A percentile compares a stretch with the other conserved stretches of the same genome.
phyloP scores from a whole-genome alignment of 768 basidiomycete genomes.

The Epithele typhae region DNA sequence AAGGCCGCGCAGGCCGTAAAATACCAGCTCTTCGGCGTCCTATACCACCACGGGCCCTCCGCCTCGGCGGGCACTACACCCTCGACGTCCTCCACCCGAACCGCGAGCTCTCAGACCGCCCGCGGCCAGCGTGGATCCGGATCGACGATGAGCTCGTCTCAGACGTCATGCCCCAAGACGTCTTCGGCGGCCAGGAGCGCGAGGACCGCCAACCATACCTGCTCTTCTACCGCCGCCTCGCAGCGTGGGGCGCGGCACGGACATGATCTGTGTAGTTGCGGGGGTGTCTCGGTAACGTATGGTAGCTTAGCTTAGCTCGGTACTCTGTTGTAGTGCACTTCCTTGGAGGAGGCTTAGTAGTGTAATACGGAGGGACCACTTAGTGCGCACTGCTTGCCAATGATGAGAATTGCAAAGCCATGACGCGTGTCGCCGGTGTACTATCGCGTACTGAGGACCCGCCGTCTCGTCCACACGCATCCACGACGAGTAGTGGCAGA shows the following conservation, averaged over 20 bases:
- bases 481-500: no score
- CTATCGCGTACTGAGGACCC: no score
- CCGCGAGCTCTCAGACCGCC: slow-evolving; percentile 40
- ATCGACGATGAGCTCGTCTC: slow-evolving; percentile 91
- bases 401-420: no score
- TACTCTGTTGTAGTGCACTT: no score
- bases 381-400: no score
- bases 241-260: slow-evolving; percentile 20
- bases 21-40: slow-evolving; percentile 83
- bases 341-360: no score
- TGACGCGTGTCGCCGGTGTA: no score
- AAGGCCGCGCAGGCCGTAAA: slow-evolving; percentile 42
- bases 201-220: slow-evolving; percentile 81
- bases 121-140: slow-evolving; percentile 79
- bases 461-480: no score
- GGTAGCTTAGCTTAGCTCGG: no score
- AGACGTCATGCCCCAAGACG: slow-evolving; percentile 67
- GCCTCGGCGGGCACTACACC: slow-evolving; percentile 94
- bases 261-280: slow-evolving; percentile 15
- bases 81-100: slow-evolving; percentile 81
- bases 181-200: slow-evolving; percentile 49
- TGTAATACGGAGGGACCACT: no score
- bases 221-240: slow-evolving; percentile 74
- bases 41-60: slow-evolving; percentile 91
- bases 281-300: neutral